Percentiles rank a stretch among this genome's conserved stretches.
These are phyloP conservation scores for Penicillium brasilianum DNA, from an alignment of 2,329 filamentous ascomycete species.

Conservation along the genomic window DNA sequence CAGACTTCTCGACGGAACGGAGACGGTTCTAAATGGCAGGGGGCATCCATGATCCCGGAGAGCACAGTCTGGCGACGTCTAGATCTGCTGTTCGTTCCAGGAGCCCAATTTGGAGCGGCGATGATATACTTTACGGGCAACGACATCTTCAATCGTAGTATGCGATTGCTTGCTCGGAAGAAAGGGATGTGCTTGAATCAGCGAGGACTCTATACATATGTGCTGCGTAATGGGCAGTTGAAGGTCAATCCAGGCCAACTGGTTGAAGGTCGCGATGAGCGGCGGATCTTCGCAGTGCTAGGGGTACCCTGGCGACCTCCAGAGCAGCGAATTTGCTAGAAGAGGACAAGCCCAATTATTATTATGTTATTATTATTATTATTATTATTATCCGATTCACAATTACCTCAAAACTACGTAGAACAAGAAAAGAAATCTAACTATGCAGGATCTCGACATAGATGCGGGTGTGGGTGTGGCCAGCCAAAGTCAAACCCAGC, in stretches of 20 bases:
- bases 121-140: conserved; percentile 96
- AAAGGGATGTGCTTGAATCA: conserved; percentile 88
- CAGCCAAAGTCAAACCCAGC: conserved; percentile 8
- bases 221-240: conserved; percentile 62
- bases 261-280: conserved; percentile 76
- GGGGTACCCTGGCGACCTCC: conserved; percentile 85
- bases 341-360: not conserved
- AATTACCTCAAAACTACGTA: not conserved
- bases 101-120: conserved; percentile 78
- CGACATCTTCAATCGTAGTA: conserved; percentile 89
- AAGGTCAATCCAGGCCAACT: conserved; percentile 71
- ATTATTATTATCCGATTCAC: not conserved
- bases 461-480: no score
- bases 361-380: not conserved
- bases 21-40: conserved; percentile 83
- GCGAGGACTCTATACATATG: conserved; percentile 74
- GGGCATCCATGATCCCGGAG: conserved; percentile 73
- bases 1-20: conserved; percentile 58
- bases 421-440: no score
- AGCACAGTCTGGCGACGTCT: conserved; percentile 74
- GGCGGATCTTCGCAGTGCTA: conserved; percentile 77
- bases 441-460: not conserved
- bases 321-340: conserved; percentile 73
- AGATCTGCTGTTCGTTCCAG: conserved; percentile 83
- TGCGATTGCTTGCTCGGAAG: conserved; percentile 77